phyloP scores from a whole-genome alignment of 352 stramenopile genomes.

The Poterioochromonas sp. region DNA sequence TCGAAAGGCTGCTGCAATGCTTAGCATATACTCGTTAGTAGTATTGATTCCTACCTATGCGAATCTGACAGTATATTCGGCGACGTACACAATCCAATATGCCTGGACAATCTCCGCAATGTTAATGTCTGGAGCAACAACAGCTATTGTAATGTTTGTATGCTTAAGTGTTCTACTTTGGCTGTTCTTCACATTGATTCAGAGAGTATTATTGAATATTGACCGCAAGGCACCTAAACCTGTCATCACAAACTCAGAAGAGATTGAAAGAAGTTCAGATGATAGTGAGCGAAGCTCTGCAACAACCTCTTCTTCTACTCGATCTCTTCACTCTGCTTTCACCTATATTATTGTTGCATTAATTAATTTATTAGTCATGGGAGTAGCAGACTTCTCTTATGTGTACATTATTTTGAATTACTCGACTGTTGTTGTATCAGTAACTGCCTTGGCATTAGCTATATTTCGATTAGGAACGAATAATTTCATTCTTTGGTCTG shows the following conservation, averaged over 20 bases:
- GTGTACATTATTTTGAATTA: not conserved
- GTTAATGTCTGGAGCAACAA: not conserved
- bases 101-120: not conserved
- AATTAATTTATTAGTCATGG: not conserved
- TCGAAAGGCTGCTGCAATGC: too few species aligned
- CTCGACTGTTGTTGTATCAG: not conserved
- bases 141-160: slow-evolving; percentile 1
- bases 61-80: not conserved
- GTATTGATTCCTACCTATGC: not conserved
- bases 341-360: not conserved
- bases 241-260: not conserved
- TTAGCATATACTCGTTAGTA: too few species aligned
- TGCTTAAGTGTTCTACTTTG: not conserved
- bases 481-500: not conserved
- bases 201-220: not conserved
- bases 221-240: not conserved
- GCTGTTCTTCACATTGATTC: not conserved
- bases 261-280: not conserved
- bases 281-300: too few species aligned
- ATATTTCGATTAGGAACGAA: not conserved
- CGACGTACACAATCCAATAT: not conserved
- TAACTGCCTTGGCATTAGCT: not conserved
- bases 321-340: too few species aligned
- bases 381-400: not conserved
- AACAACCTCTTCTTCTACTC: too few species aligned